Evolutionary conservation across 2,329 filamentous ascomycete species (phyloP).

Genomic region (Didymella lethalis): DNA sequence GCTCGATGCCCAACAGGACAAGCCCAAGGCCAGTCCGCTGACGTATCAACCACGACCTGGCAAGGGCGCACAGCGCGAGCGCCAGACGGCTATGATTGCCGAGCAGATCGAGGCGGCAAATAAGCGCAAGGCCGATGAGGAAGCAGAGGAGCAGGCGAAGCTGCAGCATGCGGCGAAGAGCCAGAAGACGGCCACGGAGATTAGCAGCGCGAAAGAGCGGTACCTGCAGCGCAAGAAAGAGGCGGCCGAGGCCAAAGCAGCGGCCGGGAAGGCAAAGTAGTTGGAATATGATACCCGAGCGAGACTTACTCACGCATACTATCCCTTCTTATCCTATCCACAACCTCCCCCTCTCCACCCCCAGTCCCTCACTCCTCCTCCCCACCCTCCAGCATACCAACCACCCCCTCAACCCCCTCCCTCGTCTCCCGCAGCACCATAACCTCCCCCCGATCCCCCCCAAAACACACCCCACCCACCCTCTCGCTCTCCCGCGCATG

Average conservation of each 20-base stretch:
- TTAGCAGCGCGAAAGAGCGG: constrained; percentile 79
- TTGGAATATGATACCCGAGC: neutral
- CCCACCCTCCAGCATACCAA: neutral
- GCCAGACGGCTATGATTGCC: constrained; percentile 81
- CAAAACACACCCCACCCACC: constrained; percentile 13
- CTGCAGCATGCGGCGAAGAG: constrained; percentile 75
- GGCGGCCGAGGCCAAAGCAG: constrained; percentile 71
- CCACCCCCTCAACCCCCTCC: constrained; percentile 3
- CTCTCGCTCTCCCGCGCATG: constrained; percentile 10
- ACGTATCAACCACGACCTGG: constrained; percentile 42
- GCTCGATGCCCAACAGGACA: neutral
- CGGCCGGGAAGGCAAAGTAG: neutral
- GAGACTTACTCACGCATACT: no score
- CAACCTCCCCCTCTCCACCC: neutral
- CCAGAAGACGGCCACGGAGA: constrained; percentile 77
- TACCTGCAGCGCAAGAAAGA: constrained; percentile 80
- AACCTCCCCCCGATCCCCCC: constrained; percentile 13
- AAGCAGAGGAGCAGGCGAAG: constrained; percentile 70
- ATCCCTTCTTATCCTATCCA: neutral
- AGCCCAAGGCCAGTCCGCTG: constrained; percentile 37
- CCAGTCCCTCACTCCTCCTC: neutral
- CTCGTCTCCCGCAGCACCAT: constrained; percentile 5
- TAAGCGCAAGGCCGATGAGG: constrained; percentile 74
- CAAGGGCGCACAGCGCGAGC: constrained; percentile 74
- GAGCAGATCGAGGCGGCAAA: constrained; percentile 76